Evolutionary conservation across 139 green algal genomes (phyloP).

Genomic region (Picochlorum sp.): DNA sequence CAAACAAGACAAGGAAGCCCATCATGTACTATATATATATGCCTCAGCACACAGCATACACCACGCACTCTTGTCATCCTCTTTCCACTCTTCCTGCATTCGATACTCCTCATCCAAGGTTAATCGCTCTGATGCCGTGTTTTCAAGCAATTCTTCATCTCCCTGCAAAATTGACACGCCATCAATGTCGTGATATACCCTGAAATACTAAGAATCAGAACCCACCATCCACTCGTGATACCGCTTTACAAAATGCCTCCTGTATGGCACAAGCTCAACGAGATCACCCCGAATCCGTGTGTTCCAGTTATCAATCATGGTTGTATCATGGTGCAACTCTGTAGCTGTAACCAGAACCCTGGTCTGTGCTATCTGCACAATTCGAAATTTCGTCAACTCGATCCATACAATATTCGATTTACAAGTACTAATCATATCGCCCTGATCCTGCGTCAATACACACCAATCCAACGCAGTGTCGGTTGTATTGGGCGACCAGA

Average conservation of each 20-base stretch:
- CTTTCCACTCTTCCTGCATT: constrained; percentile 67
- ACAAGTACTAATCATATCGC: too few species aligned
- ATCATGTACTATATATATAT: neutral
- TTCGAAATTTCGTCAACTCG: too few species aligned
- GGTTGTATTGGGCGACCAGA: too few species aligned
- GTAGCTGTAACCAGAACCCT: too few species aligned
- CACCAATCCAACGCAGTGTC: too few species aligned
- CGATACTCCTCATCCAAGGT: constrained; percentile 61
- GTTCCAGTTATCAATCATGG: constrained; percentile 61
- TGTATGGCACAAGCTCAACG: constrained; percentile 64
- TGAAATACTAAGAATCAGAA: neutral
- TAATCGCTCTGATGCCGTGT: constrained; percentile 68
- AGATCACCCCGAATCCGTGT: constrained; percentile 33
- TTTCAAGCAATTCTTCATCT: constrained; percentile 50
- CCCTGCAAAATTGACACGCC: constrained; percentile 18
- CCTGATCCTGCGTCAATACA: too few species aligned
- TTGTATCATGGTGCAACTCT: too few species aligned
- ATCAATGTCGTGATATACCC: neutral
- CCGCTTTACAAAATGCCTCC: constrained; percentile 51
- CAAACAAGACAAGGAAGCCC: neutral
- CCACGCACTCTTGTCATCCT: constrained; percentile 54
- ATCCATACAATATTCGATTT: too few species aligned
- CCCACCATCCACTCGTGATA: constrained; percentile 55
- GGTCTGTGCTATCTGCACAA: too few species aligned
- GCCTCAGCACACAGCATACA: neutral